A percentile compares a stretch with the other conserved stretches of the same genome.
Conservation (phyloP, 1,139 yeast species). For the Taiozyma sp. region DNA sequence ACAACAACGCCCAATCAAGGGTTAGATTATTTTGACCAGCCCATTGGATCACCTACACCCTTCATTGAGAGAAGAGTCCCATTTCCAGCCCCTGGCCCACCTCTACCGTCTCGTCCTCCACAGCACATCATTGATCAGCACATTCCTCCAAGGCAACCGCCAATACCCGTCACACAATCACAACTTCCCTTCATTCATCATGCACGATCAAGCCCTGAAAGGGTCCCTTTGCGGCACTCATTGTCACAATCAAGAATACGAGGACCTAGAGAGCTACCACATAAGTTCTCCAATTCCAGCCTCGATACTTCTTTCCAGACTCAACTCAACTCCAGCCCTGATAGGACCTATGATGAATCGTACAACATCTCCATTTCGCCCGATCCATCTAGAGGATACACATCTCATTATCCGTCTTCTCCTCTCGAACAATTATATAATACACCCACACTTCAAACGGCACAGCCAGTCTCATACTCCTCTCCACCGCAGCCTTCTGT, state of each 20-base stretch:
- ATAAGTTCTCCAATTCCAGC: constrained; percentile 12
- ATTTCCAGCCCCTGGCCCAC: constrained; percentile 11
- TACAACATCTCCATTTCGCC: not conserved
- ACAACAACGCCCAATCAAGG: not conserved
- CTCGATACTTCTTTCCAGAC: constrained; percentile 3
- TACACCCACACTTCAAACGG: not conserved
- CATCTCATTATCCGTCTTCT: not conserved
- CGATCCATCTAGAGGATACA: not conserved
- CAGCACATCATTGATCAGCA: constrained; percentile 18
- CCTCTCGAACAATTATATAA: not conserved
- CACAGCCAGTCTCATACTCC: not conserved
- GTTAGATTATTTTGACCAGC: not conserved
- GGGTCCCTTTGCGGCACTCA: constrained; percentile 1
- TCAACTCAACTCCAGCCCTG: not conserved
- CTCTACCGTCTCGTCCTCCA: constrained; percentile 20
- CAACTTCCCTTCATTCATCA: not conserved
- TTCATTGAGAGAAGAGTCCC: not conserved
- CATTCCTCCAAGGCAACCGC: constrained; percentile 2
- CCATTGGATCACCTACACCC: not conserved
- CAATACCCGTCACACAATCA: not conserved
- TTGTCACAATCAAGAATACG: constrained; percentile 8
- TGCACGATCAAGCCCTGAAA: not conserved
- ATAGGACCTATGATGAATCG: not conserved
- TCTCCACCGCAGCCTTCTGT: not conserved
- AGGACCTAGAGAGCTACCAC: constrained; percentile 21